Conservation (phyloP, 2,329 filamentous ascomycete species). For the Dichotomopilus funicola region DNA sequence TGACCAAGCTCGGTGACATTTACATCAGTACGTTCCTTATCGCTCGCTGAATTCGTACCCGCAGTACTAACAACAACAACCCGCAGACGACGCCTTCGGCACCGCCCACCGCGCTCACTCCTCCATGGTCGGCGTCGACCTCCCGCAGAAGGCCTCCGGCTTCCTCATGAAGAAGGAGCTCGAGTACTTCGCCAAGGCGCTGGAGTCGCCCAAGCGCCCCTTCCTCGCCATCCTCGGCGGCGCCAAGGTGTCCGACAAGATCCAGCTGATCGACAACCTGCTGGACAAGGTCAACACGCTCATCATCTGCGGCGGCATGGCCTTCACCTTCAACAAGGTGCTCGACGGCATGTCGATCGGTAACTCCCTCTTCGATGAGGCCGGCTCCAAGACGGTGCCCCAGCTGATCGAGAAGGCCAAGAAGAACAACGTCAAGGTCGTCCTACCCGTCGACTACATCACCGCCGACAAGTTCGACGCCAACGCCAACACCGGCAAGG, state of each 20-base stretch:
- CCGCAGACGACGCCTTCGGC: constrained; percentile 88
- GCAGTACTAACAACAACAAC: constrained; percentile 18
- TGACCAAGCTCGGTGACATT: constrained; percentile 90
- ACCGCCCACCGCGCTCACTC: constrained; percentile 98
- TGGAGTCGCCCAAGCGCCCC: constrained; percentile 86
- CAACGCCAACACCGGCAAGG: constrained; percentile 72
- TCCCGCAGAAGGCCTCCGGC: constrained; percentile 93
- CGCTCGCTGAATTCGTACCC: background rate
- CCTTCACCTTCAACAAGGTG: constrained; percentile 99
- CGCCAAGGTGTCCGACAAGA: constrained; percentile 99
- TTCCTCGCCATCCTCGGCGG: constrained; percentile 98
- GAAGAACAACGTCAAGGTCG: constrained; percentile 90
- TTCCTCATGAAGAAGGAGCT: constrained; percentile 99
- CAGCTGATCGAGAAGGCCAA: constrained; percentile 91
- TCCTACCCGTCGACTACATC: constrained; percentile 90
- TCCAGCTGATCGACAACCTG: constrained; percentile 98
- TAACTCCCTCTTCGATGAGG: constrained; percentile 86
- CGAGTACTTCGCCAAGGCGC: constrained; percentile 96
- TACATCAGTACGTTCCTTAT: constrained; percentile 70
- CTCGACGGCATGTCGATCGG: constrained; percentile 85
- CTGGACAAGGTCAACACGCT: constrained; percentile 96
- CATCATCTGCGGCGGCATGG: constrained; percentile 95
- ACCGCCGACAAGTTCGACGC: constrained; percentile 91
- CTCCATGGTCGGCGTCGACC: constrained; percentile 95
- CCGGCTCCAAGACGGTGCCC: constrained; percentile 83